A percentile compares a stretch with the other conserved stretches of the same genome.
phyloP scores from a whole-genome alignment of 2,329 filamentous ascomycete species.

The Aspergillaceae sp. region DNA sequence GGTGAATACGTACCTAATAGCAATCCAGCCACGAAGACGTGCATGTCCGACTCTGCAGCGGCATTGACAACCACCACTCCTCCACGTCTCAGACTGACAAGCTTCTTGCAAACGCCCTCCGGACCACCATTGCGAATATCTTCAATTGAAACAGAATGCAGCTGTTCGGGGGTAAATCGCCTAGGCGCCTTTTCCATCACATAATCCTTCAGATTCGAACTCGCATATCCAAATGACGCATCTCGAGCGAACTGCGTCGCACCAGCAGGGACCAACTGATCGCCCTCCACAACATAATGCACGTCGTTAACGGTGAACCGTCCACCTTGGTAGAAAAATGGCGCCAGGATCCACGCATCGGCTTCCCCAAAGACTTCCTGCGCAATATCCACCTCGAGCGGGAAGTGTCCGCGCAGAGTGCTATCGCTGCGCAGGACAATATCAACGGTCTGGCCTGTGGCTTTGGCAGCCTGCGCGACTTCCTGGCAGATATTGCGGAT shows the following conservation, averaged over 20 bases:
- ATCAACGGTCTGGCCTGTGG: constrained; percentile 38
- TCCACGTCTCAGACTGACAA: constrained; percentile 30
- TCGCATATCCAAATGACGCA: constrained; percentile 50
- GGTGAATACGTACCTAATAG: constrained; percentile 24
- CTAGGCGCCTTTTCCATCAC: constrained; percentile 47
- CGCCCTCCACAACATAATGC: constrained; percentile 50
- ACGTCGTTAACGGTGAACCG: constrained; percentile 50
- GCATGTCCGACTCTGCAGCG: constrained; percentile 47
- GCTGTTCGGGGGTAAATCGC: constrained; percentile 27
- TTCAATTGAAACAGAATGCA: constrained; percentile 39
- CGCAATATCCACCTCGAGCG: constrained; percentile 46
- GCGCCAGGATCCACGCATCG: constrained; percentile 49
- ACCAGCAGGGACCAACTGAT: constrained; percentile 42
- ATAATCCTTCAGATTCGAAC: constrained; percentile 46
- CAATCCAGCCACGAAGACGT: constrained; percentile 46
- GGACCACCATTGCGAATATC: constrained; percentile 43
- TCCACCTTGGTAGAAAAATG: constrained; percentile 53
- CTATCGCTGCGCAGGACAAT: constrained; percentile 51
- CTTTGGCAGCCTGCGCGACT: constrained; percentile 37
- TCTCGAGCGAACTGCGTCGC: constrained; percentile 51
- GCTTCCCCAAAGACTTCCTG: constrained; percentile 43
- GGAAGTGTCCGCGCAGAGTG: constrained; percentile 50
- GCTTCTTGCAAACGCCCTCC: constrained; percentile 32
- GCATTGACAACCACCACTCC: constrained; percentile 47
- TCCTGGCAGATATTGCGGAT: constrained; percentile 46